Base-by-base conservation (phyloP, 1,284 basidiomycete genomes). In the Athelia psychrophila region DNA sequence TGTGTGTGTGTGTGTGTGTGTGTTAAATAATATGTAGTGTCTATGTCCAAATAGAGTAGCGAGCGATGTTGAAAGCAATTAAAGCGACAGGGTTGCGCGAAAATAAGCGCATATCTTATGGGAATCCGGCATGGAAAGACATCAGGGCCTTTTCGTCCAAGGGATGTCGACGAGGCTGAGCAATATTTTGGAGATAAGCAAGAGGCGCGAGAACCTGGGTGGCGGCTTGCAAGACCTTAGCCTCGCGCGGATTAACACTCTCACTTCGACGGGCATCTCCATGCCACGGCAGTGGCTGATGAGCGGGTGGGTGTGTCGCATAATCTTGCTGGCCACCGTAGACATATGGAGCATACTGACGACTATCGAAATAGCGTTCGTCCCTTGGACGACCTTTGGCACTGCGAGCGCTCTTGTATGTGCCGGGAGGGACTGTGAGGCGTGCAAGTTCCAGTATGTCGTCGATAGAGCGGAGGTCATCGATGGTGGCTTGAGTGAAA, bases 371-470 rank as follows among this genome's bases (percentile, higher is more conserved):
- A 42, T 18, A 42, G 5, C 54, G 18, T 24, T 55, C 56, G 44
- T 64, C 61, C 20, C 68, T 67, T 53, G 67, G 62, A 58, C 77
- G 69, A 46, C 80, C 79, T 62, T 76, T 76, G 16, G 68, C 67
- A 42, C 69, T 66, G 45, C 87, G 81, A 9, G 87, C 86, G 56
- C 84, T 84, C 56, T 72, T 76, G 60, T 88, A 90, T 52, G 71
- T 75, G 23, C 81, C 81, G 4, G 68, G 65, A 0, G 88, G 87
- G 19, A 86, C 82, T 10, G 67, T 62, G 20, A 90, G 64, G 30
- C 60, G 60, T 9, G 76, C 73, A 33, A 90, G 75, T 40, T 73
- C 63, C 2, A 79, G 79, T 40, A 81, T 67, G 51, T 86, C 78
- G 50, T 85, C 78, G 51, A 90, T 74, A 1, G 79, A 83, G 44